Evolutionary conservation across 352 stramenopile species (phyloP).

Genomic region (Phytophthora idaei): DNA sequence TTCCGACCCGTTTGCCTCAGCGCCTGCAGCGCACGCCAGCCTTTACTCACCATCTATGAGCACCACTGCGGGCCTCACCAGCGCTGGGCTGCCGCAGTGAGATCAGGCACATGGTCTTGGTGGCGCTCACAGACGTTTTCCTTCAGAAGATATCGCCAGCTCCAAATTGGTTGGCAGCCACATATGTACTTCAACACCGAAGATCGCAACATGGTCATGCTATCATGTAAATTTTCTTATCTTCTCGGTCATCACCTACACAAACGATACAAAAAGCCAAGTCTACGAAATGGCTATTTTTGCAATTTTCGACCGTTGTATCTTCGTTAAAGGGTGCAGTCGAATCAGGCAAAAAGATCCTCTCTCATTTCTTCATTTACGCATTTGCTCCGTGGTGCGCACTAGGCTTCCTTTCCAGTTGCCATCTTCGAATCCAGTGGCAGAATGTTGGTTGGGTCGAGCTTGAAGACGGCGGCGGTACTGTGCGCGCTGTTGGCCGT

Average conservation of each 20-base stretch:
- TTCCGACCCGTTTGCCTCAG: constrained; percentile 7
- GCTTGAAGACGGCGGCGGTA: constrained; percentile 25
- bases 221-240: neutral
- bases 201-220: constrained; percentile 22
- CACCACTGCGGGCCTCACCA: neutral
- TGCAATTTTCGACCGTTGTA: neutral
- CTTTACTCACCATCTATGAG: constrained; percentile 15
- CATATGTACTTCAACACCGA: constrained; percentile 4
- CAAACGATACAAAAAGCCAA: neutral
- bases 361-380: constrained; percentile 39
- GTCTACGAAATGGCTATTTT: neutral
- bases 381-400: constrained; percentile 20
- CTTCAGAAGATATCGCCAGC: no score
- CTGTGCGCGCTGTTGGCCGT: constrained; percentile 30
- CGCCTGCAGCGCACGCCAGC: constrained; percentile 10
- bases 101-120: neutral
- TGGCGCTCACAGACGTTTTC: neutral
- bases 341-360: neutral
- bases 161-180: constrained; percentile 15
- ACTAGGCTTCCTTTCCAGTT: constrained; percentile 7
- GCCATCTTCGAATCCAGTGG: neutral
- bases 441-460: constrained; percentile 32
- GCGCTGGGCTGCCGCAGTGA: neutral
- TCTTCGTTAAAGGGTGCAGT: neutral
- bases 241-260: neutral